A percentile compares a stretch with the other conserved stretches of the same genome.
These are phyloP conservation scores for Chlorophyllum brunneum DNA, from an alignment of 768 basidiomycete species.

Conservation along the genomic window DNA sequence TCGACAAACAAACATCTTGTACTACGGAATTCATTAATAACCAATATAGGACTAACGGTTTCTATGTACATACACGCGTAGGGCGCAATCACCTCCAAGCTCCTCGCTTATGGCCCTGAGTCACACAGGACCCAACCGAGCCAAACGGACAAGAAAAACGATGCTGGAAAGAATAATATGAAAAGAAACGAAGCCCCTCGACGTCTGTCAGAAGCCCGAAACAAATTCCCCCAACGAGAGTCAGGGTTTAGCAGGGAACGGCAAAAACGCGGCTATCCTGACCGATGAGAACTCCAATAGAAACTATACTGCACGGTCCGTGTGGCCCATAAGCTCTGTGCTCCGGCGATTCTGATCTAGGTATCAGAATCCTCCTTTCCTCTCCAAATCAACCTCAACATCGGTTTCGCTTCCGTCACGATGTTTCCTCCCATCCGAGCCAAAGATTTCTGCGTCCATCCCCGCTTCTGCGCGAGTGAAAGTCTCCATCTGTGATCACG, in stretches of 20 bases:
- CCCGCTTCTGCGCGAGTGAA: conserved; percentile 36
- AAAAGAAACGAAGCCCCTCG: background rate
- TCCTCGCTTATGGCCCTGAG: background rate
- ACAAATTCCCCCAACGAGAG: too few species aligned
- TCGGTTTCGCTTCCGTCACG: conserved; percentile 27
- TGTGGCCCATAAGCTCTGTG: conserved; percentile 1
- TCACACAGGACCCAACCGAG: background rate
- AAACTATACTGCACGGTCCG: background rate
- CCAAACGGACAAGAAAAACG: background rate
- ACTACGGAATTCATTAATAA: too few species aligned
- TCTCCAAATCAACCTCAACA: conserved; percentile 27
- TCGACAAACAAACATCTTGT: background rate
- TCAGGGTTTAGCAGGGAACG: too few species aligned
- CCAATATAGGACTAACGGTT: background rate
- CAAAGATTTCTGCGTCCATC: conserved; percentile 18
- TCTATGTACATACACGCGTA: too few species aligned
- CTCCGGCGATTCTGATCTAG: conserved; percentile 7
- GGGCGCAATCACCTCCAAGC: too few species aligned
- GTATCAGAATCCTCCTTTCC: background rate
- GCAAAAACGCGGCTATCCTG: background rate
- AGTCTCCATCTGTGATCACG: conserved; percentile 40
- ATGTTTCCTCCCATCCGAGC: conserved; percentile 18
- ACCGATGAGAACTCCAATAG: background rate
- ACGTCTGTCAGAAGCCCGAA: background rate
- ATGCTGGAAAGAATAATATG: background rate